A percentile compares a stretch with the other conserved stretches of the same genome.
Evolutionary conservation across 768 basidiomycete species (phyloP).

Genomic region (Phanerochaete carnosa): DNA sequence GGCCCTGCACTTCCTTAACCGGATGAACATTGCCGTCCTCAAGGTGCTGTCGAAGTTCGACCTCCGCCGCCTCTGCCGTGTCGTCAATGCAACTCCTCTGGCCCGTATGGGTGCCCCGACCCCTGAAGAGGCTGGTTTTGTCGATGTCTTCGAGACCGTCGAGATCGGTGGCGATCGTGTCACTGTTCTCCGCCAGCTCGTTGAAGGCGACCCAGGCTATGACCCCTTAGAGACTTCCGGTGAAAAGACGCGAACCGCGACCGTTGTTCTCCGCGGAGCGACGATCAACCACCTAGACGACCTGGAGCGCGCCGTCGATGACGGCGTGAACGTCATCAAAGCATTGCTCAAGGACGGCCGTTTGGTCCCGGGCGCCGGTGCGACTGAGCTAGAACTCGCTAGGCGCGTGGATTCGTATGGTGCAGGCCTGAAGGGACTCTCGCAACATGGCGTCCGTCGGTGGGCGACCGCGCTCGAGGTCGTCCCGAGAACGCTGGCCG

Average conservation of each 20-base stretch:
- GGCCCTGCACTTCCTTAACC: constrained; percentile 94
- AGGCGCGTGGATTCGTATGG: constrained; percentile 83
- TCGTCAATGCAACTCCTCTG: constrained; percentile 94
- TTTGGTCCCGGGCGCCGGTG: constrained; percentile 91
- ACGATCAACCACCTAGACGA: constrained; percentile 94
- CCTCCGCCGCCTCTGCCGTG: constrained; percentile 88
- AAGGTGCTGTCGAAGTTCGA: constrained; percentile 99
- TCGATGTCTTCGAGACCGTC: constrained; percentile 92
- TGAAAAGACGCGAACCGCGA: constrained; percentile 86
- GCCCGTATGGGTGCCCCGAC: constrained; percentile 95
- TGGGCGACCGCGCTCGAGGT: constrained; percentile 91
- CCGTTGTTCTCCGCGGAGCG: constrained; percentile 92
- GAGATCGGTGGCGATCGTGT: constrained; percentile 98
- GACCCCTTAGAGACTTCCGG: constrained; percentile 39
- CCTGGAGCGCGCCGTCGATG: constrained; percentile 93
- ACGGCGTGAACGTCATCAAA: constrained; percentile 96
- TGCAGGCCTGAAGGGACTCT: constrained; percentile 81
- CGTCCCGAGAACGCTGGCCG: constrained; percentile 86
- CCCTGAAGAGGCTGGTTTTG: constrained; percentile 90
- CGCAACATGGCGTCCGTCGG: constrained; percentile 90
- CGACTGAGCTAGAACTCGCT: constrained; percentile 91
- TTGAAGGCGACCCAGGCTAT: constrained; percentile 60
- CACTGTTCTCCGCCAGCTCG: constrained; percentile 88
- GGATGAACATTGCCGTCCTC: constrained; percentile 90
- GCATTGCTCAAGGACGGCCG: constrained; percentile 85